A percentile compares a stretch with the other conserved stretches of the same genome.
Conservation (phyloP, 805 yeast species). For the Saturnispora besseyi region DNA sequence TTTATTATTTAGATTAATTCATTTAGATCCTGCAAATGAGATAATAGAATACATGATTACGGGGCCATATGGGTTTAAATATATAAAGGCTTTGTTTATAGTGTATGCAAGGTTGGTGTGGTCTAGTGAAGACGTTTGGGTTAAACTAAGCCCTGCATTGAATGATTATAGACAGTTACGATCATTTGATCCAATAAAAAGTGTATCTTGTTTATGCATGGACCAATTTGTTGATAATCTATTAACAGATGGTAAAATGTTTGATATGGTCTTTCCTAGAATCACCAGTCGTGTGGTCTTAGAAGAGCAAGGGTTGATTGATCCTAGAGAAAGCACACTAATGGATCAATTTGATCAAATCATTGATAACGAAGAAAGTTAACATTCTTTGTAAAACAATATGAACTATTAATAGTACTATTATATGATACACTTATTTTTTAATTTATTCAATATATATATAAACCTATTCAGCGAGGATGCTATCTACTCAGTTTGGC, state of each 20-base stretch:
- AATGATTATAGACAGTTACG: constrained; percentile 66
- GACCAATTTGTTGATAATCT: constrained; percentile 71
- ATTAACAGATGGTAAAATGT: constrained; percentile 46
- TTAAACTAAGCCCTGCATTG: constrained; percentile 43
- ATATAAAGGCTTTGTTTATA: constrained; percentile 59
- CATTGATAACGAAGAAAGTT: constrained; percentile 17
- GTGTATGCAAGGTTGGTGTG: constrained; percentile 47
- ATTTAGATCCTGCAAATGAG: constrained; percentile 58
- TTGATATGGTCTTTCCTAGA: constrained; percentile 69
- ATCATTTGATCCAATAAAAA: constrained; percentile 28
- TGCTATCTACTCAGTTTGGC: neutral
- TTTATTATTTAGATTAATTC: constrained; percentile 65
- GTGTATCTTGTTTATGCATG: constrained; percentile 41
- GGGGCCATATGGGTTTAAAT: constrained; percentile 67
- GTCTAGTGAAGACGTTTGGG: neutral
- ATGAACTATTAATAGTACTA: neutral
- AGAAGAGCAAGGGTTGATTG: constrained; percentile 35
- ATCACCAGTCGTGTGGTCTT: constrained; percentile 34
- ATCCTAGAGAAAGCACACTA: constrained; percentile 32
- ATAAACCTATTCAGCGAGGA: too few relatives aligned
- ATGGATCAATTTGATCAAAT: constrained; percentile 27
- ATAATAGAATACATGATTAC: constrained; percentile 43
- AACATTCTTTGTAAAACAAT: neutral
- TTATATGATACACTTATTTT: neutral
- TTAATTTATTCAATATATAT: neutral